A percentile compares a stretch with the other conserved stretches of the same genome.
These are phyloP conservation scores for Fusarium burgessii DNA, from an alignment of 2,329 filamentous ascomycete species.

Conservation along the genomic window DNA sequence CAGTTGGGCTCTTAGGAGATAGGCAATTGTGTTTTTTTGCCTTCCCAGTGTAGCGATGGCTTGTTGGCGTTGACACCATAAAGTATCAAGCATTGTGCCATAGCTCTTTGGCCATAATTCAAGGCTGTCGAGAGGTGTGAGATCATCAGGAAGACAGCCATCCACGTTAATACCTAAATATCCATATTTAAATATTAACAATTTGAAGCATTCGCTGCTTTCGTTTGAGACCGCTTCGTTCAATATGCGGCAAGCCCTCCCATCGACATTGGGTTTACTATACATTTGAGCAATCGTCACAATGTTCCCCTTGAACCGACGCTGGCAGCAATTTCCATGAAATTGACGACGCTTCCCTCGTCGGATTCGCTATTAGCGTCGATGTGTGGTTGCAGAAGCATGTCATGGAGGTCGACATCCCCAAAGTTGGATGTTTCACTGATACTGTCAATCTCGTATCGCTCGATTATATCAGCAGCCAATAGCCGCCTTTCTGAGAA, in stretches of 20 bases:
- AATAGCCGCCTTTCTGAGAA: not conserved
- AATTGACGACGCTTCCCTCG: not conserved
- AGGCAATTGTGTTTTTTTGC: too few relatives aligned
- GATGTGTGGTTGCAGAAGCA: not conserved
- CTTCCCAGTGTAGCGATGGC: not conserved
- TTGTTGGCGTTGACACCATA: not conserved
- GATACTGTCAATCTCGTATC: not conserved
- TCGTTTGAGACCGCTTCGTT: not conserved
- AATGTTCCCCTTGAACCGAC: accelerated
- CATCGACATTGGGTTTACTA: not conserved
- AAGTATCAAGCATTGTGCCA: not conserved
- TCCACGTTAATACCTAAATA: not conserved
- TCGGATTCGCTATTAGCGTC: accelerated
- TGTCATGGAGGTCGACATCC: accelerated
- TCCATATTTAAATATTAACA: not conserved
- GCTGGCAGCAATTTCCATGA: accelerated
- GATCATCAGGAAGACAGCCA: not conserved
- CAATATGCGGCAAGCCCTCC: not conserved
- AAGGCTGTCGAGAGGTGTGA: not conserved
- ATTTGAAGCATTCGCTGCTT: not conserved
- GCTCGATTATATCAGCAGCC: not conserved
- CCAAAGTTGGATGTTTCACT: not conserved
- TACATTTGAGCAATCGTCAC: not conserved
- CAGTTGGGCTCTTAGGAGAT: too few relatives aligned
- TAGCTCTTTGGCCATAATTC: accelerated